Percentiles rank a stretch among this genome's conserved stretches.
Evolutionary conservation across 2,329 filamentous ascomycete species (phyloP).

Genomic region (Arachnopeziza araneosa): DNA sequence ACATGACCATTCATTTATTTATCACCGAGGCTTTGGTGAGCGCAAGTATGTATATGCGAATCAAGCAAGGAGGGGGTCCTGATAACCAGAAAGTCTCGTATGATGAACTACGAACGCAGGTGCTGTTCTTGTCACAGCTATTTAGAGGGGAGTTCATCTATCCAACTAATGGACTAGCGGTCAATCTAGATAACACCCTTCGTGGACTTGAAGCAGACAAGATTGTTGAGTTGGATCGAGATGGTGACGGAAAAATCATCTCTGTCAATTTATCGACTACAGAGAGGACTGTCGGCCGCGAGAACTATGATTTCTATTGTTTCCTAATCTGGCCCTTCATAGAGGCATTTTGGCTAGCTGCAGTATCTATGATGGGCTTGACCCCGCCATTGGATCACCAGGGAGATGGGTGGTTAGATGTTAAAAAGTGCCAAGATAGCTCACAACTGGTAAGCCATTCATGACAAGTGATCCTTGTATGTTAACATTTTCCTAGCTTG

Average conservation of each 20-base stretch:
- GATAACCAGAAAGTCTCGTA: conserved; percentile 75
- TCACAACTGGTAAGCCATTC: conserved; percentile 65
- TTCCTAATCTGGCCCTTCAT: conserved; percentile 99
- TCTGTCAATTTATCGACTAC: conserved; percentile 68
- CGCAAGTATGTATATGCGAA: conserved; percentile 80
- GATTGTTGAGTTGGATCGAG: conserved; percentile 63
- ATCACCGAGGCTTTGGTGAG: conserved; percentile 89
- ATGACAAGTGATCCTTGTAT: conserved; percentile 18
- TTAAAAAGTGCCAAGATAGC: conserved; percentile 70
- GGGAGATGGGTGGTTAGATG: conserved; percentile 71
- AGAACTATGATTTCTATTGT: conserved; percentile 98
- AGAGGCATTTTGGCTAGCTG: conserved; percentile 87
- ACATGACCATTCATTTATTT: conserved; percentile 99
- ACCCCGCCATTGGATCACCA: conserved; percentile 58
- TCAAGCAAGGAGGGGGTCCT: conserved; percentile 87
- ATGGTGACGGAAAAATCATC: conserved; percentile 49
- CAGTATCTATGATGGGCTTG: conserved; percentile 80
- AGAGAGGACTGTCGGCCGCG: conserved; percentile 73
- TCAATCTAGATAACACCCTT: conserved; percentile 78
- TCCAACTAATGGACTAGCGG: conserved; percentile 72
- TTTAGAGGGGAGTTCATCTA: conserved; percentile 98
- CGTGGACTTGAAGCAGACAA: conserved; percentile 70
- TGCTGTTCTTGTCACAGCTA: conserved; percentile 83
- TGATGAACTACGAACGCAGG: conserved; percentile 67
- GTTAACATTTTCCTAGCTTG: conserved; percentile 51